Conservation (phyloP, 305 asterid genomes). For the Solanum hybrid region DNA sequence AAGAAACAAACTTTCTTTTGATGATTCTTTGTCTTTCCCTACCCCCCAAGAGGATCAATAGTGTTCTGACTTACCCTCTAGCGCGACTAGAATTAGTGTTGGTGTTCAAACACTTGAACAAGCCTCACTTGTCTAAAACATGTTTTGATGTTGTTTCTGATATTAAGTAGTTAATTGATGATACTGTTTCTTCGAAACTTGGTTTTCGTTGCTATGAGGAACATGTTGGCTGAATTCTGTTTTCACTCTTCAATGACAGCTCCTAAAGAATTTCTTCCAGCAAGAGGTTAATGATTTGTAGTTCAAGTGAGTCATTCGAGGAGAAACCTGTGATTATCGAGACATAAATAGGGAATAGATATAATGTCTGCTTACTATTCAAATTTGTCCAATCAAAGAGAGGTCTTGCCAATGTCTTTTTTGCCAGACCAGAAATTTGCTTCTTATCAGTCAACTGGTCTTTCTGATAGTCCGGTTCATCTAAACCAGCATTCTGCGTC, state of each 20-base stretch:
- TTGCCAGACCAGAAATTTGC: constrained; percentile 28
- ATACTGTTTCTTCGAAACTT: neutral
- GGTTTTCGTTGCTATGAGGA: neutral
- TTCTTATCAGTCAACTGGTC: constrained; percentile 30
- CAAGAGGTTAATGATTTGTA: constrained; percentile 16
- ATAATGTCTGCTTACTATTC: constrained; percentile 54
- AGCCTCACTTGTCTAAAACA: neutral
- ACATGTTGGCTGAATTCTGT: constrained; percentile 2
- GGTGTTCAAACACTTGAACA: neutral
- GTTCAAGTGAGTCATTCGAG: neutral
- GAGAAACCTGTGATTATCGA: constrained; percentile 1
- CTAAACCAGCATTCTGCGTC: constrained; percentile 25
- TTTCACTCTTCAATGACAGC: neutral
- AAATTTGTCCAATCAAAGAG: constrained; percentile 37
- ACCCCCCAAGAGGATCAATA: neutral
- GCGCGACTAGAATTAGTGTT: neutral
- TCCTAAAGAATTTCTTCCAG: neutral
- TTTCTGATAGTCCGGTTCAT: constrained; percentile 27
- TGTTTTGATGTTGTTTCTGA: neutral
- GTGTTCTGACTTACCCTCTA: neutral
- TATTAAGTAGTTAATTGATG: neutral
- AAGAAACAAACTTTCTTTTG: neutral
- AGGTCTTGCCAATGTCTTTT: constrained; percentile 35
- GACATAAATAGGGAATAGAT: constrained; percentile 4
- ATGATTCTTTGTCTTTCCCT: neutral